A percentile compares a stretch with the other conserved stretches of the same genome.
These are phyloP conservation scores for Cordyceps fumosorosea DNA, from an alignment of 2,329 filamentous ascomycete genomes.

Conservation along the genomic window DNA sequence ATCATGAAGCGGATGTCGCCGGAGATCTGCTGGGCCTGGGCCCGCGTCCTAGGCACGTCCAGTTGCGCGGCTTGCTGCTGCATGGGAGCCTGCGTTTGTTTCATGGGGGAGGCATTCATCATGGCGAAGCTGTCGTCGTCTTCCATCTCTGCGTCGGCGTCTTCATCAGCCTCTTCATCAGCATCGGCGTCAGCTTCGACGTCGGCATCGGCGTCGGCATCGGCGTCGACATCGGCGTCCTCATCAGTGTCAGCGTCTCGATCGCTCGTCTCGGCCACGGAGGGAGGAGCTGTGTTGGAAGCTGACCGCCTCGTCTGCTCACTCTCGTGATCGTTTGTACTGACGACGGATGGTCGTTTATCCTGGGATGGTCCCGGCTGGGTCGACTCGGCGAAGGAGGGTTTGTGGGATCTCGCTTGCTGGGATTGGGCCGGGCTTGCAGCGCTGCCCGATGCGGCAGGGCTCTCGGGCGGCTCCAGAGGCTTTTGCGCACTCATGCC, in stretches of 20 bases:
- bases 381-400: conserved; percentile 16
- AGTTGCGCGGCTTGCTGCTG: conserved; percentile 34
- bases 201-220: background rate
- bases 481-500: conserved; percentile 46
- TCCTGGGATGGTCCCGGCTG: conserved; percentile 18
- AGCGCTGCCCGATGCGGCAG: conserved; percentile 11
- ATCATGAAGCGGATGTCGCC: conserved; percentile 36
- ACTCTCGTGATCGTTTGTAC: conserved; percentile 28
- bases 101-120: conserved; percentile 36
- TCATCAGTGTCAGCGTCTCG: conserved; percentile 28
- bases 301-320: conserved; percentile 27
- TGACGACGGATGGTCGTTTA: conserved; percentile 29
- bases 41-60: conserved; percentile 37
- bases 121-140: conserved; percentile 50
- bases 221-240: conserved; percentile 13
- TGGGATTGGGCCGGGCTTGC: conserved; percentile 18
- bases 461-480: conserved; percentile 32
- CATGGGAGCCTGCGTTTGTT: conserved; percentile 29
- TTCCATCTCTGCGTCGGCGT: conserved; percentile 42
- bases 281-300: conserved; percentile 31
- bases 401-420: conserved; percentile 17
- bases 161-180: background rate
- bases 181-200: background rate
- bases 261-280: conserved; percentile 41
- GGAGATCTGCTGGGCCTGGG: conserved; percentile 28